Conservation (phyloP, 371 early-diverging fungal genomes). For the Haplosporangium sp. region DNA sequence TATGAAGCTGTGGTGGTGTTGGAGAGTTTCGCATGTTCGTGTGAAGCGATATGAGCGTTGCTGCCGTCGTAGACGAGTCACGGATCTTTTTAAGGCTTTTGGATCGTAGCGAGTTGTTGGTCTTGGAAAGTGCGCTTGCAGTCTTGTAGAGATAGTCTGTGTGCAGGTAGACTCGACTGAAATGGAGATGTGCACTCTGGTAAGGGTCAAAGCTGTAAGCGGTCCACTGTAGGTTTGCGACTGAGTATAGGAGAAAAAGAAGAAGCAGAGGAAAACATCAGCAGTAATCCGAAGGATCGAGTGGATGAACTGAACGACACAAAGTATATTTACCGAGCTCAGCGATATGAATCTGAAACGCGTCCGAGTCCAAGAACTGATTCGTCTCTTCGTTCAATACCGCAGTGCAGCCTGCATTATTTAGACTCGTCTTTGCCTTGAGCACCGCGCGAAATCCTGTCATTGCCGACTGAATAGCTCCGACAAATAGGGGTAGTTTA, state of each 20-base stretch:
- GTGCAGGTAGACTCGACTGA: constrained; percentile 36
- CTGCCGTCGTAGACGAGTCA: too few species aligned
- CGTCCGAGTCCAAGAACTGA: constrained; percentile 21
- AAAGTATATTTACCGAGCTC: constrained; percentile 31
- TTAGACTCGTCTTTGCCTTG: constrained; percentile 23
- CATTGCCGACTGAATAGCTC: constrained; percentile 32
- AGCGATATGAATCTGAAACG: constrained; percentile 36
- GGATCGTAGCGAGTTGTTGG: constrained; percentile 16
- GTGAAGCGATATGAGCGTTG: too few species aligned
- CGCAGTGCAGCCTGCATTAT: constrained; percentile 7
- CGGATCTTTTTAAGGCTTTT: constrained; percentile 28
- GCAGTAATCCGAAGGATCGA: neutral
- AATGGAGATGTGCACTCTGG: constrained; percentile 40
- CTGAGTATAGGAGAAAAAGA: constrained; percentile 1
- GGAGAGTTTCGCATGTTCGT: neutral
- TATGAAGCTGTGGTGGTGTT: constrained; percentile 3
- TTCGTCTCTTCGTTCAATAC: constrained; percentile 9
- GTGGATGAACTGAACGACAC: neutral
- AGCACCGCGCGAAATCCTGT: constrained; percentile 23
- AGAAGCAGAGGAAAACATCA: neutral
- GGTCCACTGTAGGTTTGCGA: constrained; percentile 42
- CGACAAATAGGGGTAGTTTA: constrained; percentile 27
- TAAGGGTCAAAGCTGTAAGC: constrained; percentile 41
- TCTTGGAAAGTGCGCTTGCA: constrained; percentile 8
- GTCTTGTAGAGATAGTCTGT: constrained; percentile 36